Evolutionary conservation across 2,329 filamentous ascomycete species (phyloP), one percentile per base, ranked within the genome.

Genomic region (Exophiala oligosperma): DNA sequence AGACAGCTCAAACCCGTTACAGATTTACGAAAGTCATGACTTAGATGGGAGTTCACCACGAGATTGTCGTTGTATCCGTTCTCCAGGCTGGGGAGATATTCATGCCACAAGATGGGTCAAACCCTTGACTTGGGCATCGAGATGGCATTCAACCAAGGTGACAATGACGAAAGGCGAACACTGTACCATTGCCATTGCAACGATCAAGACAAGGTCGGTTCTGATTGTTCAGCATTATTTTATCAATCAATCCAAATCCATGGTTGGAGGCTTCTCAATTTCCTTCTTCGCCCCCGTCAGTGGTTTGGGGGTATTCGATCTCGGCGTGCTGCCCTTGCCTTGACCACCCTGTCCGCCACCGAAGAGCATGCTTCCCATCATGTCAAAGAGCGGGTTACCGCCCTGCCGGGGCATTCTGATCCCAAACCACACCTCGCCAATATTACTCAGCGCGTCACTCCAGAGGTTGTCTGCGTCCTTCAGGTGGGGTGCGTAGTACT

Each of bases 371-470:
- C 86, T 92, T 49, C 92, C 92, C 90, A 99, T 95, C 92, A 99
- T 97, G 72, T 99, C 94, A 75, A 97, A 85, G 73, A 99, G 79
- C 2, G 92, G 92, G 73, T 97, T 97, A 2, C 63, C 60, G 64
- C 88, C 89, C 78, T 96, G 91, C 69, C 89, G 84, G 48, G 92
- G 93, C 70, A 92, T 88, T 77, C 87, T 84, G 72, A 99, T 95
- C 37, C 87, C 87, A 76, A 99, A 99, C 79, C 97, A 99, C 85
- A 96, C 92, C 78, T 99, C 93, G 49, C 89, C 93, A 68, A 99
- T 87, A 73, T 91, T 87, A 67, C 92, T 88, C 60, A 99, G 77
- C 24, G 91, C 83, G 71, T 91, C 92, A 35, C 86, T 84, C 93
- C 93, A 97, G 14, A 64, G 48, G 11, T 82, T 80, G 4, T 84